phyloP scores from a whole-genome alignment of 2,329 filamentous ascomycete species.

The Neopestalotiopsis sp. region DNA sequence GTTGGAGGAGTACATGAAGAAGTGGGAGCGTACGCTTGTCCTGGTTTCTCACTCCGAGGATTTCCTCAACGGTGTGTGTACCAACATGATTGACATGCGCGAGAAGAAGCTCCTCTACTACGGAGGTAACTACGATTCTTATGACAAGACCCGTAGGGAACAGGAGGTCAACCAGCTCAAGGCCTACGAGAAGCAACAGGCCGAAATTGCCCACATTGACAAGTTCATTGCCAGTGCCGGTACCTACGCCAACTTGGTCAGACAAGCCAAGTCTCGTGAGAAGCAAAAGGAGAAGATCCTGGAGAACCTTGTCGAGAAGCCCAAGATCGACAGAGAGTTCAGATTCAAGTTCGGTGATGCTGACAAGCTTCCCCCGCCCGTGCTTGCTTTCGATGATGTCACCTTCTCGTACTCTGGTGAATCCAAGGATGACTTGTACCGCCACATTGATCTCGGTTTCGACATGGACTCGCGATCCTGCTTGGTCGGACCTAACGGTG shows the following conservation, averaged over 20 bases:
- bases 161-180: constrained; percentile 99
- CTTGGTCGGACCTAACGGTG: constrained; percentile 97
- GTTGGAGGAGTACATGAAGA: constrained; percentile 99
- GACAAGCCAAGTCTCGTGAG: constrained; percentile 98
- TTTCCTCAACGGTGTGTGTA: constrained; percentile 98
- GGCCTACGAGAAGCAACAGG: constrained; percentile 98
- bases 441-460: constrained; percentile 95
- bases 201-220: constrained; percentile 99
- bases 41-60: constrained; percentile 98
- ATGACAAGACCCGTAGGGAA: constrained; percentile 91
- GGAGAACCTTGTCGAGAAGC: constrained; percentile 95
- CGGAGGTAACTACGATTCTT: constrained; percentile 99
- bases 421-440: constrained; percentile 88
- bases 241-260: constrained; percentile 99
- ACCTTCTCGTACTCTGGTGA: constrained; percentile 98
- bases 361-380: constrained; percentile 97
- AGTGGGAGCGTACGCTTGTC: constrained; percentile 97
- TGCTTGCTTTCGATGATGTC: constrained; percentile 94
- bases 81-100: constrained; percentile 99
- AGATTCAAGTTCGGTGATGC: constrained; percentile 98
- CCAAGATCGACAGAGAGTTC: constrained; percentile 85
- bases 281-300: constrained; percentile 99
- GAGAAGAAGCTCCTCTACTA: constrained; percentile 90
- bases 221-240: constrained; percentile 99
- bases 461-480: constrained; percentile 99